Conservation (phyloP, 2,329 filamentous ascomycete species). For the Colletotrichum sansevieriae region DNA sequence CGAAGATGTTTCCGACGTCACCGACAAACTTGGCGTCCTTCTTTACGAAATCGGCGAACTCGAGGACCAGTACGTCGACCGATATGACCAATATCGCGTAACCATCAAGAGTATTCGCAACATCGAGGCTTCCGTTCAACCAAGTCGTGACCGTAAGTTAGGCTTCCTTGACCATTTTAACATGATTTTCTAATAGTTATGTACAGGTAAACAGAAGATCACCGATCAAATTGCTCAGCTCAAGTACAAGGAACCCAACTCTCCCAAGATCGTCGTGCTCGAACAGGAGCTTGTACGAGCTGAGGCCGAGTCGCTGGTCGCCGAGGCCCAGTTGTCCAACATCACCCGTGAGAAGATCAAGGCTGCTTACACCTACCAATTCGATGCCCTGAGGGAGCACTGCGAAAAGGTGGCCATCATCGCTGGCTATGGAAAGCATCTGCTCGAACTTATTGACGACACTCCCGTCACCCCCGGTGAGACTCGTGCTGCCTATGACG, state of each 20-base stretch:
- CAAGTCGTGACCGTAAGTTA: constrained; percentile 90
- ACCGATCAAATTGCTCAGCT: constrained; percentile 98
- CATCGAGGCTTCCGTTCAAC: constrained; percentile 98
- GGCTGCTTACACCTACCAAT: constrained; percentile 97
- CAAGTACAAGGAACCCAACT: constrained; percentile 99
- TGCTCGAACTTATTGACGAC: constrained; percentile 97
- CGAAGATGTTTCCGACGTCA: constrained; percentile 98
- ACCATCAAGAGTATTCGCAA: constrained; percentile 99
- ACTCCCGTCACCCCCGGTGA: constrained; percentile 97
- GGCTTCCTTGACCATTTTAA: neutral
- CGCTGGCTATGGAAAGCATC: constrained; percentile 96
- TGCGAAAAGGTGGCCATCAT: constrained; percentile 99
- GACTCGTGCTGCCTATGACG: constrained; percentile 95
- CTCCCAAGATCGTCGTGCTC: constrained; percentile 95
- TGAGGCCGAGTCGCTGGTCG: constrained; percentile 98
- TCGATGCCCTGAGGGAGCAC: constrained; percentile 96
- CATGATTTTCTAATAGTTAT: constrained; percentile 41
- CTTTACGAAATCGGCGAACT: constrained; percentile 99
- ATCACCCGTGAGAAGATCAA: constrained; percentile 99
- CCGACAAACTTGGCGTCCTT: constrained; percentile 97
- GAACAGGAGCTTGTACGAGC: constrained; percentile 99
- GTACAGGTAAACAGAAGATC: constrained; percentile 95
- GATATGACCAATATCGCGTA: constrained; percentile 98
- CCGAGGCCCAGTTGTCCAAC: constrained; percentile 97
- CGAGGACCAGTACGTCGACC: constrained; percentile 97